Evolutionary conservation across 2,329 filamentous ascomycete genomes (phyloP).

Genomic region (Ampelomyces quisqualis): DNA sequence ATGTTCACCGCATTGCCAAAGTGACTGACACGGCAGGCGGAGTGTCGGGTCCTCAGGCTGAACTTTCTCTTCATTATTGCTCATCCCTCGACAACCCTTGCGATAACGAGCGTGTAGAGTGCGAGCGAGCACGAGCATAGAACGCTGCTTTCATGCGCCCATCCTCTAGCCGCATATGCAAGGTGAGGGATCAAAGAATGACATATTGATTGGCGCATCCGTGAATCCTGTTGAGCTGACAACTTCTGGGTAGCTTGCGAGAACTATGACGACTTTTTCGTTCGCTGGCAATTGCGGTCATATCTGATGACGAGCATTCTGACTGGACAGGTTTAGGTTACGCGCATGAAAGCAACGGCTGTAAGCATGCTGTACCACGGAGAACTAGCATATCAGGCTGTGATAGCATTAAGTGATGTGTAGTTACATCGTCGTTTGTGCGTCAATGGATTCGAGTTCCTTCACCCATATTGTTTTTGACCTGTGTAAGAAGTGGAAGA

Average conservation of each 20-base stretch:
- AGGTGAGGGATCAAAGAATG: conserved; percentile 29
- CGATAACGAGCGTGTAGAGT: conserved; percentile 12
- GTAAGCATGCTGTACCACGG: conserved; percentile 12
- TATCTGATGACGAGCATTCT: neutral
- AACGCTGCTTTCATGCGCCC: conserved; percentile 35
- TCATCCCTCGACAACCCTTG: conserved; percentile 8
- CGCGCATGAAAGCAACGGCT: conserved; percentile 13
- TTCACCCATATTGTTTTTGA: too few species aligned
- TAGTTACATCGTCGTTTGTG: too few species aligned
- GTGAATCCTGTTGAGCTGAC: conserved; percentile 21
- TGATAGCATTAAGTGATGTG: too few species aligned
- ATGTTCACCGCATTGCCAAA: neutral
- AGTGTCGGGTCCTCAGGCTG: conserved; percentile 26
- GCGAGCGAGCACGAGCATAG: conserved; percentile 29
- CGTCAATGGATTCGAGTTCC: neutral
- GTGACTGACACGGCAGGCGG: conserved; percentile 6
- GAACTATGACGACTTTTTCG: conserved; percentile 10
- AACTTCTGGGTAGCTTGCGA: conserved; percentile 17
- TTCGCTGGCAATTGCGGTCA: neutral
- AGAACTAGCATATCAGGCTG: too few species aligned
- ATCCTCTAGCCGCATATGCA: conserved; percentile 44
- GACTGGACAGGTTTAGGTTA: conserved; percentile 4
- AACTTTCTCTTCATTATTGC: conserved; percentile 14
- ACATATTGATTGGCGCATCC: conserved; percentile 20
- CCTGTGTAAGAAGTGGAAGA: neutral